Conservation (phyloP, 495 filamentous ascomycete genomes). For the Parmelia sp. region DNA sequence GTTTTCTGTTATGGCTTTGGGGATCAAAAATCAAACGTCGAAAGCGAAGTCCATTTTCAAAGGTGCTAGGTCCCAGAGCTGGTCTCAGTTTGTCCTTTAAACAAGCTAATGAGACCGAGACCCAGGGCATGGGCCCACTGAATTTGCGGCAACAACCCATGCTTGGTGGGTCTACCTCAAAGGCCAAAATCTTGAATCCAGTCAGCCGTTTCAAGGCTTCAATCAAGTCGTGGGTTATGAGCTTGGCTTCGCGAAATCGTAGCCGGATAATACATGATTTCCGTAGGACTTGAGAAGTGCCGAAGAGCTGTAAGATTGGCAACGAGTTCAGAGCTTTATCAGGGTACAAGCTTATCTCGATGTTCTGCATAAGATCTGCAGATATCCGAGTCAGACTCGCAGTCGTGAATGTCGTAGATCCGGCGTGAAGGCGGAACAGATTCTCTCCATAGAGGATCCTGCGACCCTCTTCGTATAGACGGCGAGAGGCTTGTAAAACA, state of each 20-base stretch:
- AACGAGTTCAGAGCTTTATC: background rate
- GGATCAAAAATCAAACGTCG: background rate
- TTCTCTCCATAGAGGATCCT: background rate
- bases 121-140: background rate
- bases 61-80: background rate
- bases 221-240: background rate
- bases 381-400: background rate
- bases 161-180: background rate
- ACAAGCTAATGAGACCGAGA: background rate
- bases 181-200: background rate
- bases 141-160: background rate
- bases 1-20: no score
- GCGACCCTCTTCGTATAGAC: background rate
- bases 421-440: background rate
- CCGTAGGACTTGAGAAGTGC: background rate
- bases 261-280: background rate
- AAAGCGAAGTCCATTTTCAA: background rate
- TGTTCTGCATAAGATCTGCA: background rate
- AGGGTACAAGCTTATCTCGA: background rate
- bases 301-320: background rate
- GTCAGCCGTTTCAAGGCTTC: background rate
- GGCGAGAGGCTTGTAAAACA: background rate
- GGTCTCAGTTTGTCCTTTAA: background rate
- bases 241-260: background rate
- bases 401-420: background rate